These are phyloP conservation scores for Verbena officinalis DNA, from an alignment of 257 asterid species.

Conservation along the genomic window DNA sequence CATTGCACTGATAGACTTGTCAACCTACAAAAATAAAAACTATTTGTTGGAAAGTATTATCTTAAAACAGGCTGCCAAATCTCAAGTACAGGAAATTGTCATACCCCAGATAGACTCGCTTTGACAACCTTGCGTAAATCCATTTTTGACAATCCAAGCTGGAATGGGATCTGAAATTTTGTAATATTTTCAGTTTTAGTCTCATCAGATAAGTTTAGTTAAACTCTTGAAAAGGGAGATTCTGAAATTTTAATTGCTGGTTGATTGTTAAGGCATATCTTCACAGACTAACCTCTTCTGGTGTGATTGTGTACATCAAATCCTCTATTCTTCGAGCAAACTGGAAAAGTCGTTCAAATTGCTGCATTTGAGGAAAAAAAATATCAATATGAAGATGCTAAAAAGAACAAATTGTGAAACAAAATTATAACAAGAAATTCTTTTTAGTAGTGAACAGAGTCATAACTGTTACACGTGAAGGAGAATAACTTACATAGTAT, in stretches of 20 bases:
- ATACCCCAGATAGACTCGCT: conserved; percentile 94
- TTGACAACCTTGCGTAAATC: conserved; percentile 95
- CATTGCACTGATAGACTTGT: conserved; percentile 83
- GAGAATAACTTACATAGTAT: conserved; percentile 65
- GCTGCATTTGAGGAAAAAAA: conserved; percentile 59
- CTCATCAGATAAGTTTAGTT: conserved; percentile 17
- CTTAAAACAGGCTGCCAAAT: conserved; percentile 25
- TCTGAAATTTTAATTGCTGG: not conserved
- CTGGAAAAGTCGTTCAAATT: conserved; percentile 92
- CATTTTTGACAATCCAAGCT: conserved; percentile 91
- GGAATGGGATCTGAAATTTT: conserved; percentile 87
- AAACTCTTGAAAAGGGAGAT: conserved; percentile 10
- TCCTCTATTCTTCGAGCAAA: conserved; percentile 84
- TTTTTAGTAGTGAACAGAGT: conserved; percentile 12
- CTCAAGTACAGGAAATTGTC: conserved; percentile 28
- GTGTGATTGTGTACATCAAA: conserved; percentile 84
- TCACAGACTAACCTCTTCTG: conserved; percentile 79
- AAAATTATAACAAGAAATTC: conserved; percentile 14
- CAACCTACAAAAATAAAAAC: conserved; percentile 56
- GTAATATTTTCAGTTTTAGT: conserved; percentile 25
- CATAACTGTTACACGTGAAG: conserved; percentile 24
- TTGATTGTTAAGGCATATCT: conserved; percentile 16
- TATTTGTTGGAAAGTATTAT: conserved; percentile 12
- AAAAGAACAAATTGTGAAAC: conserved; percentile 19
- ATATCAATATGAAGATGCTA: conserved; percentile 21